phyloP scores from a whole-genome alignment of 306 rosid species.

The Glycyrrhiza uralensis region DNA sequence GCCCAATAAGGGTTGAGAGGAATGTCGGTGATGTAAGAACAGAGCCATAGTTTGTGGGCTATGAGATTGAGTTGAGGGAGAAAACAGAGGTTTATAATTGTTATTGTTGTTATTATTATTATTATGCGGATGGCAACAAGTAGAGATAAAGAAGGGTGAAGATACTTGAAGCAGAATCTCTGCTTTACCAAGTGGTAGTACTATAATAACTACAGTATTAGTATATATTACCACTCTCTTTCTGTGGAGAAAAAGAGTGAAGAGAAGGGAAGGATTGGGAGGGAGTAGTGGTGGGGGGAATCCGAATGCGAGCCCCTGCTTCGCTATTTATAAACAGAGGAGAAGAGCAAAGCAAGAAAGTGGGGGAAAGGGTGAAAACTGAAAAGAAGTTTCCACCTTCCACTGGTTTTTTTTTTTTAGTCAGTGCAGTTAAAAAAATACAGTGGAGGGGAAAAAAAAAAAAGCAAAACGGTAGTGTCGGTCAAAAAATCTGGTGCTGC shows the following conservation, averaged over 20 bases:
- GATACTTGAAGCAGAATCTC: not conserved
- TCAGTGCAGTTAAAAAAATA: not conserved
- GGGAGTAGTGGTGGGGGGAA: slow-evolving; percentile 43
- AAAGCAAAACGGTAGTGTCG: not conserved
- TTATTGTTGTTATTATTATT: too few species aligned
- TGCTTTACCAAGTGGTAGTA: not conserved
- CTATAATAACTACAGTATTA: not conserved
- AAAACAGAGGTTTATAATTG: not conserved
- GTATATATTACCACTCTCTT: slow-evolving; percentile 11
- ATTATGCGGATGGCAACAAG: not conserved
- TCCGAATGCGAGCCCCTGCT: slow-evolving; percentile 13
- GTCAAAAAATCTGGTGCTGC: not conserved
- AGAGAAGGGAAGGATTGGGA: not conserved
- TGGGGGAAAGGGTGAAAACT: not conserved
- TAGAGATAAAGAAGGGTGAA: slow-evolving; percentile 12
- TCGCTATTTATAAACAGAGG: slow-evolving; percentile 33
- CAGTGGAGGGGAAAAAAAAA: not conserved
- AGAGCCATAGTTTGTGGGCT: slow-evolving; percentile 27
- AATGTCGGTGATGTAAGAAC: slow-evolving; percentile 5
- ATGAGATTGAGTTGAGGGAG: not conserved
- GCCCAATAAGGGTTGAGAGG: slow-evolving; percentile 1
- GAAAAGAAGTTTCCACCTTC: not conserved
- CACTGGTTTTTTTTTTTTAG: not conserved
- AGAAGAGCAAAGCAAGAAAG: not conserved
- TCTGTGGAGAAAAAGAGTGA: slow-evolving; percentile 34